Percentiles rank a stretch among this genome's conserved stretches.
phyloP scores from a whole-genome alignment of 2,329 filamentous ascomycete genomes.

The Fusarium anguioides region DNA sequence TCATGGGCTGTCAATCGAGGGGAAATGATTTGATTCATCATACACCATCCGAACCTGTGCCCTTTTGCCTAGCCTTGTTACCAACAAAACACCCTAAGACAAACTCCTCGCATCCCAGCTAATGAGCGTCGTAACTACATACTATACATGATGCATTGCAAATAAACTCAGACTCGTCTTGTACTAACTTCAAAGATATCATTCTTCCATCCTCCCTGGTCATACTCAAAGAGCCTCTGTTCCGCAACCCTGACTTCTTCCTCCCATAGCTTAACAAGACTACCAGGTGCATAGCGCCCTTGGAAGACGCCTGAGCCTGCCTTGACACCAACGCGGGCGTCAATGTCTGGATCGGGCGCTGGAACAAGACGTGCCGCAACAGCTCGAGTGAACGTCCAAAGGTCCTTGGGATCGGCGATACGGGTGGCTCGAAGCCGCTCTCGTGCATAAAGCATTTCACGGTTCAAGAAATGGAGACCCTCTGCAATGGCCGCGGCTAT shows the following conservation, averaged over 20 bases:
- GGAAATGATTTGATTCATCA: conserved; percentile 11
- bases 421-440: conserved; percentile 88
- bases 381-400: conserved; percentile 85
- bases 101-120: conserved; percentile 19
- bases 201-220: conserved; percentile 82
- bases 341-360: conserved; percentile 78
- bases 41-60: conserved; percentile 19
- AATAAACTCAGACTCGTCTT: conserved; percentile 35
- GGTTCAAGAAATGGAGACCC: conserved; percentile 78
- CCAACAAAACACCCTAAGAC: not conserved
- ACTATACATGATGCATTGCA: conserved; percentile 1
- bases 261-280: conserved; percentile 89
- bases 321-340: conserved; percentile 77
- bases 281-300: conserved; percentile 88
- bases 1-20: conserved; percentile 6
- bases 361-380: conserved; percentile 81
- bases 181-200: conserved; percentile 75
- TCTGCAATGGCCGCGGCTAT: conserved; percentile 78
- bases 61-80: conserved; percentile 21
- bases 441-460: conserved; percentile 86
- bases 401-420: conserved; percentile 80
- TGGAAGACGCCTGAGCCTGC: conserved; percentile 74
- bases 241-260: conserved; percentile 77
- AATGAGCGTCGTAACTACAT: conserved; percentile 25
- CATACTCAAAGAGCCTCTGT: conserved; percentile 80